Conservation (phyloP, 2,329 filamentous ascomycete species). For the Fusarium chlamydosporum region DNA sequence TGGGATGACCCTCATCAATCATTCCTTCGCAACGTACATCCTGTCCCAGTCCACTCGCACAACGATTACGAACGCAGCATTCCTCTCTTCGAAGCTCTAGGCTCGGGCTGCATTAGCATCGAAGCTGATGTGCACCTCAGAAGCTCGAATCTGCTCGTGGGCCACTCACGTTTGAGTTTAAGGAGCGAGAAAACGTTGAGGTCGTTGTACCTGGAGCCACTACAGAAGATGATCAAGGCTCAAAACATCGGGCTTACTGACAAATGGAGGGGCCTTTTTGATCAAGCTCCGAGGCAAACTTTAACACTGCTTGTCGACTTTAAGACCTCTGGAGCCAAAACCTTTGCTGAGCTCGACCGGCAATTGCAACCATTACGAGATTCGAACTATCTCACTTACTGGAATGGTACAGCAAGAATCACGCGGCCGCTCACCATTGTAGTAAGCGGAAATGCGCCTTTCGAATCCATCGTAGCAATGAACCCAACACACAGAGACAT, state of each 20-base stretch:
- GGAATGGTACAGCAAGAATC: constrained; percentile 22
- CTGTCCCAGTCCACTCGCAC: constrained; percentile 24
- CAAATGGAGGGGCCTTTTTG: constrained; percentile 11
- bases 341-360: neutral
- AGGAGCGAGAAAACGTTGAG: neutral
- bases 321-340: constrained; percentile 9
- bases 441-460: constrained; percentile 14
- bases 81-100: constrained; percentile 28
- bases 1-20: constrained; percentile 28
- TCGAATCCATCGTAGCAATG: constrained; percentile 1
- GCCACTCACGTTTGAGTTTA: constrained; percentile 4
- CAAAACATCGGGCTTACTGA: constrained; percentile 2
- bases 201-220: constrained; percentile 11
- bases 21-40: constrained; percentile 15
- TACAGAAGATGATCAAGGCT: constrained; percentile 17
- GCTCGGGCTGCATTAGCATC: constrained; percentile 24
- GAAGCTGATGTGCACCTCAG: constrained; percentile 23
- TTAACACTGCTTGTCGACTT: constrained; percentile 22
- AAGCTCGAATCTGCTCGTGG: neutral
- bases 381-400: constrained; percentile 18
- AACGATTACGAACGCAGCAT: constrained; percentile 30
- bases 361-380: constrained; percentile 21
- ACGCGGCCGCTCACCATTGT: constrained; percentile 22
- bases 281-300: constrained; percentile 6
- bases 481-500: constrained; percentile 22